These are phyloP conservation scores for Neofusicoccum laricinum DNA, from an alignment of 2,329 filamentous ascomycete genomes.

Conservation along the genomic window DNA sequence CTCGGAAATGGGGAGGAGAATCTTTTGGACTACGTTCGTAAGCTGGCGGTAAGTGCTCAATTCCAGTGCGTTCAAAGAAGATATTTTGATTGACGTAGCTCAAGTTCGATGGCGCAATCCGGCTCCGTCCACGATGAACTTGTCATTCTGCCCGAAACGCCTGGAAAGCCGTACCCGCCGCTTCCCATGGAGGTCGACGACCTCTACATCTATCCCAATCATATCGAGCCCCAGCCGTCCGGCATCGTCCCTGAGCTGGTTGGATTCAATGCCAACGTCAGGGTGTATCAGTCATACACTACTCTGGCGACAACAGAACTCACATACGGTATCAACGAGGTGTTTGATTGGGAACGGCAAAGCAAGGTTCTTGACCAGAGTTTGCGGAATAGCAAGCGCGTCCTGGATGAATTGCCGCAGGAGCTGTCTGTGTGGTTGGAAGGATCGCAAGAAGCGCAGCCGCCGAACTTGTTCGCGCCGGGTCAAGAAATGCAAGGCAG, in stretches of 20 bases:
- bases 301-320: constrained; percentile 75
- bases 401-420: constrained; percentile 64
- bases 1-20: constrained; percentile 53
- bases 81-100: constrained; percentile 6
- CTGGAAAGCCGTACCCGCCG: constrained; percentile 72
- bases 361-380: constrained; percentile 69
- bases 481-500: constrained; percentile 19
- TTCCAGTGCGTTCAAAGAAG: not conserved
- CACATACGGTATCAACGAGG: constrained; percentile 73
- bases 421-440: constrained; percentile 61
- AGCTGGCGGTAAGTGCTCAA: constrained; percentile 56
- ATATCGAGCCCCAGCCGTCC: constrained; percentile 67
- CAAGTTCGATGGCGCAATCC: constrained; percentile 72
- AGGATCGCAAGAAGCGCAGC: constrained; percentile 29
- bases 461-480: constrained; percentile 19
- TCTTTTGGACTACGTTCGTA: constrained; percentile 82
- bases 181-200: constrained; percentile 82
- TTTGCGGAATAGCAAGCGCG: constrained; percentile 66
- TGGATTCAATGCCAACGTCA: constrained; percentile 77
- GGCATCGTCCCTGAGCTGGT: constrained; percentile 68
- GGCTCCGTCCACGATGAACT: constrained; percentile 70
- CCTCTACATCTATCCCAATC: constrained; percentile 69
- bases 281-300: constrained; percentile 78
- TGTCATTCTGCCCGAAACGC: constrained; percentile 72
- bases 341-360: constrained; percentile 76